phyloP scores from a whole-genome alignment of 257 asterid species.

The Rauvolfia tetraphylla region DNA sequence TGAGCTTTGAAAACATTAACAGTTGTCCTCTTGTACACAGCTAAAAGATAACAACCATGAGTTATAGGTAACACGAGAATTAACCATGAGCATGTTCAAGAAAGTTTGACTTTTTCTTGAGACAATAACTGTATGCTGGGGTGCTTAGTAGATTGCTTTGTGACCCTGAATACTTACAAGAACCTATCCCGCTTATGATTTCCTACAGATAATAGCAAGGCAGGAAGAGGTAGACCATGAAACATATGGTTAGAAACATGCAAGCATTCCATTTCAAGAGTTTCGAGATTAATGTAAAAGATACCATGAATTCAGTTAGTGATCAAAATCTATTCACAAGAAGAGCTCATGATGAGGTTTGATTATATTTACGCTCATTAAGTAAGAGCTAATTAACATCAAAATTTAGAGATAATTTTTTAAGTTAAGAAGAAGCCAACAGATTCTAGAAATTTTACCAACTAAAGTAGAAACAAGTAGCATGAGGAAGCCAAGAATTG shows the following conservation, averaged over 20 bases:
- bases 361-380: background rate
- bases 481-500: slow-evolving; percentile 81
- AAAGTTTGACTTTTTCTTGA: background rate
- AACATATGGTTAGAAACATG: background rate
- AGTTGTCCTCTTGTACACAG: slow-evolving; percentile 87
- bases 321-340: background rate
- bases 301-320: background rate
- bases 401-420: background rate
- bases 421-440: background rate
- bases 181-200: background rate
- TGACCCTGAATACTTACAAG: background rate
- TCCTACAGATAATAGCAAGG: too few species aligned
- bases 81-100: background rate
- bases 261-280: background rate
- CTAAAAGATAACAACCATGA: slow-evolving; percentile 34
- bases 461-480: slow-evolving; percentile 75
- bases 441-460: slow-evolving; percentile 46
- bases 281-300: background rate
- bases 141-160: background rate
- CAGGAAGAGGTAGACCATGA: background rate
- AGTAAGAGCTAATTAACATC: background rate
- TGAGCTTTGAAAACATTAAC: slow-evolving; percentile 87
- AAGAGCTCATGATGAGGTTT: background rate
- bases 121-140: background rate
- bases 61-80: slow-evolving; percentile 16